These are phyloP conservation scores for Chrysanthemum makinoi DNA, from an alignment of 129 eudicot genomes.

Conservation along the genomic window DNA sequence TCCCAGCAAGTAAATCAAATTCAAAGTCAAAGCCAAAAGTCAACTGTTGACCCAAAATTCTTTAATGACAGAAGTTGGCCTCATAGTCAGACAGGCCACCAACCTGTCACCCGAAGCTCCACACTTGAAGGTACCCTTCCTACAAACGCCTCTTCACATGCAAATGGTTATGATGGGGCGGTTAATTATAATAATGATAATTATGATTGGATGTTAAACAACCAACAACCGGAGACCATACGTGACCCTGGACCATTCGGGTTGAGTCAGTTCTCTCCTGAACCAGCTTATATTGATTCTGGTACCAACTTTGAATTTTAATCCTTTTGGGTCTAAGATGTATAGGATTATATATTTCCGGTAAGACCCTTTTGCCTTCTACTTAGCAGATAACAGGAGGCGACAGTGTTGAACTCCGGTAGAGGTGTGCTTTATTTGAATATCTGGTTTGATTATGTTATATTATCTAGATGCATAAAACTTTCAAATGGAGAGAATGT, in stretches of 20 bases:
- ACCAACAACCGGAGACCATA: conserved; percentile 21
- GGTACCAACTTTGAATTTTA: conserved; percentile 49
- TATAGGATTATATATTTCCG: conserved; percentile 7
- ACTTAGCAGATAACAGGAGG: conserved; percentile 21
- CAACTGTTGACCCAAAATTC: conserved; percentile 24
- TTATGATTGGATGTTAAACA: conserved; percentile 37
- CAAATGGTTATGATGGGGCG: conserved; percentile 26
- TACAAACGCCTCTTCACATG: conserved; percentile 20
- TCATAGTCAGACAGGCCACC: conserved; percentile 28
- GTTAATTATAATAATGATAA: conserved; percentile 37
- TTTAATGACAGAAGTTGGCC: conserved; percentile 24
- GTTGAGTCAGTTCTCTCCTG: conserved; percentile 36
- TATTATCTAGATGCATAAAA: conserved; percentile 23
- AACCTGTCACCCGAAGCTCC: conserved; percentile 32
- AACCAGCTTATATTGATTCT: conserved; percentile 38
- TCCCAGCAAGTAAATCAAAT: conserved; percentile 28
- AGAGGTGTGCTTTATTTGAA: conserved; percentile 5
- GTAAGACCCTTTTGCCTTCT: conserved; percentile 19
- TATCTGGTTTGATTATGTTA: conserved; percentile 4
- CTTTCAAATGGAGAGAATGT: conserved; percentile 8
- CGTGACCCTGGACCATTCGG: conserved; percentile 29
- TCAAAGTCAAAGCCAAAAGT: conserved; percentile 28
- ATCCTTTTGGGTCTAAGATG: conserved; percentile 23
- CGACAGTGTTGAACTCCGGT: conserved; percentile 12
- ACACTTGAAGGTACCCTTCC: conserved; percentile 14